Base-by-base conservation (phyloP, 1,284 basidiomycete genomes). In the Ceratobasidium sp. region DNA sequence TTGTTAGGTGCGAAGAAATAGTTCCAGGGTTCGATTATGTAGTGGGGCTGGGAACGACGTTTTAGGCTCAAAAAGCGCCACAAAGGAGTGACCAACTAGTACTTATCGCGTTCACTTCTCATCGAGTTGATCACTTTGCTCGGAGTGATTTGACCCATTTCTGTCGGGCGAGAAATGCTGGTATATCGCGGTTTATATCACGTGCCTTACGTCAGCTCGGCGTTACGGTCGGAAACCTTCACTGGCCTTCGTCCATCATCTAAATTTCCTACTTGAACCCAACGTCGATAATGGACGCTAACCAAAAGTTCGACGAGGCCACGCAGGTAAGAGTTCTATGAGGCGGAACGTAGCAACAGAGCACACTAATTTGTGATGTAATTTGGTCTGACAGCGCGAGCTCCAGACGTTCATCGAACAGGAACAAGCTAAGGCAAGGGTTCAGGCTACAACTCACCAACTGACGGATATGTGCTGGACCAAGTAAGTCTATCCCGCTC, bases 401-500 rank as follows among this genome's bases (percentile, higher is more conserved):
- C 85, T 98, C 68, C 81, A 86, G 64, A 77, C 82, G 33, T 96
- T 95, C 80, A 80, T 98, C 70, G 92, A 95, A 74, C 86, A 87
- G 72, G 90, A 97, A 79, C 93, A 96, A 79, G 87, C 89, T 8
- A 90, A 93, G 80, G 90, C 91, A 50, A 84, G 86, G 72, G 76
- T 95, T 42, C 88, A 96, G 76, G 80, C 27, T 81, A 69, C 84
- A 36, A 85, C 91, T 59, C 89, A 90, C 73, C 82, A 79, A 59
- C 82, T 92, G 73, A 91, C 90, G 16, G 83, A 82, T 74, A 85
- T 87, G 78, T 93, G 90, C 77, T 95, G 93, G 92, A 91, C 93
- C 81, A 95, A 94, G 91, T 93, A 75, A 16, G n/a, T 36, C 36
- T 49, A 19, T 42, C 30, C 50, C n/a, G n/a, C n/a, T 19, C 14